Evolutionary conservation across 129 eudicot species (phyloP).

Genomic region (Chrysanthemum lavandulifolium): DNA sequence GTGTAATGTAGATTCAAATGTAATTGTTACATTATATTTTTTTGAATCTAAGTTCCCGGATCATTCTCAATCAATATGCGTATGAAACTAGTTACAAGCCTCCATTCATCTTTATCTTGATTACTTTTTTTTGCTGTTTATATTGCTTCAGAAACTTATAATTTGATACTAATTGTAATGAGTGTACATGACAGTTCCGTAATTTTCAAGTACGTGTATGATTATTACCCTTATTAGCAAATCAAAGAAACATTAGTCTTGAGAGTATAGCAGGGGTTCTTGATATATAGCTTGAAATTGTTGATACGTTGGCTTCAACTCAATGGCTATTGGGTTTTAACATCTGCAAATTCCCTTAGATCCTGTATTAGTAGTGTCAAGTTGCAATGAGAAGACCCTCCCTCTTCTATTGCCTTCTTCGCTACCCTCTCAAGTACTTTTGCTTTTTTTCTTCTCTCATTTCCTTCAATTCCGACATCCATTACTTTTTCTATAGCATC

Average conservation of each 20-base stretch:
- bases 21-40: not conserved
- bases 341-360: slow-evolving; percentile 17
- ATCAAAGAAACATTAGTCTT: no score
- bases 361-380: slow-evolving; percentile 30
- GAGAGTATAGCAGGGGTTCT: no score
- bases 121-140: not conserved
- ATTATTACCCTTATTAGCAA: no score
- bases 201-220: no score
- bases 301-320: not conserved
- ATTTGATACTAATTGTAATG: not conserved
- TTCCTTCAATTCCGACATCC: slow-evolving; percentile 15
- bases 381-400: slow-evolving; percentile 32
- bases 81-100: slow-evolving; percentile 1
- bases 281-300: no score
- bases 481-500: slow-evolving; percentile 23
- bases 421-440: slow-evolving; percentile 13
- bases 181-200: no score
- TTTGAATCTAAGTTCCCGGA: not conserved
- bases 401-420: slow-evolving; percentile 20
- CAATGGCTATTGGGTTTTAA: not conserved
- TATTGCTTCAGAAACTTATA: not conserved
- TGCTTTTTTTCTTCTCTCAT: slow-evolving; percentile 27
- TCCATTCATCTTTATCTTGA: not conserved
- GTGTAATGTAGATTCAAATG: not conserved
- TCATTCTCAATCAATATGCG: not conserved